Conservation (phyloP, 225 moss, liverwort and hornwort species). For the Antitrichia curtipendula region DNA sequence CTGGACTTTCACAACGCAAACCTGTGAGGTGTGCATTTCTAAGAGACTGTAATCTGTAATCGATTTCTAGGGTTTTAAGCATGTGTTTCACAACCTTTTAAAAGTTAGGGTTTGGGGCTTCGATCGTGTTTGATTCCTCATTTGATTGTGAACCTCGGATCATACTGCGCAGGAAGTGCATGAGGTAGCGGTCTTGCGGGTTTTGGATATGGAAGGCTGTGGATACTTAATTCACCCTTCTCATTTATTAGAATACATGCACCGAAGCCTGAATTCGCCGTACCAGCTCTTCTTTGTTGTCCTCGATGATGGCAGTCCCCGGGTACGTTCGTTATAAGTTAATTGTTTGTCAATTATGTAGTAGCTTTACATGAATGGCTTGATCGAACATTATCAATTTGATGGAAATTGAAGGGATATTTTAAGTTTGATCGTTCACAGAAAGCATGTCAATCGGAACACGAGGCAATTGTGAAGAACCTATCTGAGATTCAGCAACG, state of each 20-base stretch:
- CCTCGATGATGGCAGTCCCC: slow-evolving; percentile 28
- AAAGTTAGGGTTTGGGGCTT: not conserved
- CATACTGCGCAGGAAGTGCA: slow-evolving; percentile 18
- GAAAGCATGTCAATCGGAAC: slow-evolving; percentile 30
- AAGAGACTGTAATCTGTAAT: not conserved
- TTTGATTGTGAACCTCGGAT: not conserved
- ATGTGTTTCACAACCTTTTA: too few species aligned
- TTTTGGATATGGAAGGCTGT: slow-evolving; percentile 44
- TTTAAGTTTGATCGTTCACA: not conserved
- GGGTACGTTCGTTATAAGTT: slow-evolving; percentile 3
- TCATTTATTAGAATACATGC: slow-evolving; percentile 16
- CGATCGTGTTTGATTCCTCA: not conserved
- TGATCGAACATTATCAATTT: not conserved
- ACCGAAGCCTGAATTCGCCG: slow-evolving; percentile 17
- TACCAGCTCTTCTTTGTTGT: slow-evolving; percentile 18
- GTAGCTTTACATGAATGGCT: not conserved
- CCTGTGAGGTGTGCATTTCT: not conserved
- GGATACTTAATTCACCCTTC: slow-evolving; percentile 39
- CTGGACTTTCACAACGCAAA: not conserved
- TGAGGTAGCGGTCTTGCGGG: slow-evolving; percentile 19
- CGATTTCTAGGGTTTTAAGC: not conserved
- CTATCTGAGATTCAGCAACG: slow-evolving; percentile 10
- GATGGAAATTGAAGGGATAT: not conserved
- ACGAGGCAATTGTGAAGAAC: slow-evolving; percentile 22
- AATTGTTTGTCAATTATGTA: not conserved